Evolutionary conservation across 2,329 filamentous ascomycete genomes (phyloP), one percentile per base, ranked within the genome.

Genomic region (Pestalotiopsis sp.): DNA sequence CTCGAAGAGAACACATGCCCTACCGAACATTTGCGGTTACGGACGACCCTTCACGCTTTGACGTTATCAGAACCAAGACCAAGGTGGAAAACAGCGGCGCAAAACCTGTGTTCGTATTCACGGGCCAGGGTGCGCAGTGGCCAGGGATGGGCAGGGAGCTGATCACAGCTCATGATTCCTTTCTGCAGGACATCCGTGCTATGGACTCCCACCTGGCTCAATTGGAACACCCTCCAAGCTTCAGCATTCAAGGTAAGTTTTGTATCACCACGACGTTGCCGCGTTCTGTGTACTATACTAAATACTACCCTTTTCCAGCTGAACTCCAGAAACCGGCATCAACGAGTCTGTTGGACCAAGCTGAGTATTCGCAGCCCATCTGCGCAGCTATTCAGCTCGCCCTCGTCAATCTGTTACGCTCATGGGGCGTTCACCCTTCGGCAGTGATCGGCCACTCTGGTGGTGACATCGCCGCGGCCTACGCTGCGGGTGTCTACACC

Each of bases 71-170:
- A 6, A 36, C 41, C n/a, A 64, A 25, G 13, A 56, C 7, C 38
- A 38, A 36, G 27, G 38, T 39, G 13, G 62, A n/a, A 31, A 52
- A 25, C 23, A 36, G 20, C 17, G 64, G 27, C 20, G 62, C 17
- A 58, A 31, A 45, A 20, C 20, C 41, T 20, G 64, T 38, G 23
- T 57, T 65, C n/a, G 38, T 68, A 12, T 68, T 68, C 25, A 65
- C 67, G n/a, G 67, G 67, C 1, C 67, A 68, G 20, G 67, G 67
- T 41, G 67, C 67, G 11, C 67, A 68, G 31, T 68, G 67, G 67
- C 23, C 59, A 11, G 60, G 56, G 17, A 68, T 68, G 67, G 67
- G 67, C 4, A 20, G 11, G 14, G 49, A 65, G 38, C 38, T 66
- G 17, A 66, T 66, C 31, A 23, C 23, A 38, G 62, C 31, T 27